These are phyloP conservation scores for Penicillium sp. DNA, from an alignment of 2,329 filamentous ascomycete genomes.

Conservation along the genomic window DNA sequence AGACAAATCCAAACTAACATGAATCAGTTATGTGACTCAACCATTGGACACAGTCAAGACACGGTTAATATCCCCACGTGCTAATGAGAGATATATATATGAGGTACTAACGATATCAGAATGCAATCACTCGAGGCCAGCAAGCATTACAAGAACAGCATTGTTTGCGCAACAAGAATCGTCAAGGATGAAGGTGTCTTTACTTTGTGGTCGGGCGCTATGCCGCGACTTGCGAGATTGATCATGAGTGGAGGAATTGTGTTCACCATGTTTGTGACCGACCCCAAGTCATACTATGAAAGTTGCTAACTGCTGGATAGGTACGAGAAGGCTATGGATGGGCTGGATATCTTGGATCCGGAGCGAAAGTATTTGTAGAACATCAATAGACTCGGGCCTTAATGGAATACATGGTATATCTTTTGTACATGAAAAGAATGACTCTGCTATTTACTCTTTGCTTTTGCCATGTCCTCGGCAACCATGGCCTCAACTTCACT, in stretches of 20 bases:
- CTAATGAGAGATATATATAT: background rate
- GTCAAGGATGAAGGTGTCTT: constrained; percentile 84
- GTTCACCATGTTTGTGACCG: constrained; percentile 75
- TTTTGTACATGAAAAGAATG: constrained; percentile 6
- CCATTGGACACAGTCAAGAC: constrained; percentile 94
- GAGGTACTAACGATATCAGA: constrained; percentile 41
- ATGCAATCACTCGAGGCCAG: constrained; percentile 96
- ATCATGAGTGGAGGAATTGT: constrained; percentile 95
- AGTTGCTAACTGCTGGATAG: constrained; percentile 24
- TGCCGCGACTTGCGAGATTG: constrained; percentile 79
- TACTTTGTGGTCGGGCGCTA: constrained; percentile 90
- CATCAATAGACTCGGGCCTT: constrained; percentile 8
- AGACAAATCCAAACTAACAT: background rate
- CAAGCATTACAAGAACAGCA: constrained; percentile 78
- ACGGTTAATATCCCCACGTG: constrained; percentile 40
- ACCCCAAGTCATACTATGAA: background rate
- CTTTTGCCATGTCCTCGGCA: constrained; percentile 58
- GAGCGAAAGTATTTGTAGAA: constrained; percentile 74
- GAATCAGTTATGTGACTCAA: constrained; percentile 55
- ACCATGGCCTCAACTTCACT: constrained; percentile 72
- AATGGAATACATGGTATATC: constrained; percentile 22
- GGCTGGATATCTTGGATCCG: constrained; percentile 78
- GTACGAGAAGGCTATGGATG: constrained; percentile 95
- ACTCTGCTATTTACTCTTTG: constrained; percentile 12
- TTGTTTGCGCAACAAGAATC: constrained; percentile 78